Evolutionary conservation across 2,329 filamentous ascomycete species (phyloP).

Genomic region (Epichloe aotearoae): DNA sequence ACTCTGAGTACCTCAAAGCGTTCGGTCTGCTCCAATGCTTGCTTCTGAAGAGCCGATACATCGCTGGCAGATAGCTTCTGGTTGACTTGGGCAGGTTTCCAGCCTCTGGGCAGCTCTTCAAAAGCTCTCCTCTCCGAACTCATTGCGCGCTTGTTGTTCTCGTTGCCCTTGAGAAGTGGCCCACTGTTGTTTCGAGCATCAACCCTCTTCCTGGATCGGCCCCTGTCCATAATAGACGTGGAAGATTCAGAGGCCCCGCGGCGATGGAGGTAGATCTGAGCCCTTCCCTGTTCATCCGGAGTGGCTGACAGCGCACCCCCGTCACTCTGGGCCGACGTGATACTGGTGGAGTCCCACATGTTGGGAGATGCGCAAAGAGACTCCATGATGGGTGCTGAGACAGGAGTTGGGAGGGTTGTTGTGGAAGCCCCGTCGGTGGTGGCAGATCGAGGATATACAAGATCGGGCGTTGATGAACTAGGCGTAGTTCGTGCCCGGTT

Average conservation of each 20-base stretch:
- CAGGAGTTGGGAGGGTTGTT: constrained; percentile 33
- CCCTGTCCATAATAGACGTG: constrained; percentile 43
- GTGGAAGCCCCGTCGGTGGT: constrained; percentile 22
- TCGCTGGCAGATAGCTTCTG: constrained; percentile 35
- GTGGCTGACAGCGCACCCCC: constrained; percentile 4
- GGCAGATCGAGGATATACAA: constrained; percentile 31
- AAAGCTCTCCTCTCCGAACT: constrained; percentile 44
- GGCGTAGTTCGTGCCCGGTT: constrained; percentile 28
- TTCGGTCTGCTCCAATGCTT: constrained; percentile 48
- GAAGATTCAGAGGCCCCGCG: constrained; percentile 44
- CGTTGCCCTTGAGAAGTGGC: constrained; percentile 23
- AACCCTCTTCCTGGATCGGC: constrained; percentile 42
- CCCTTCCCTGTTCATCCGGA: constrained; percentile 5
- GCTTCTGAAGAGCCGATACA: constrained; percentile 38
- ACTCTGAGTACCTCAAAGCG: constrained; percentile 50
- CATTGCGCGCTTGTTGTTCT: constrained; percentile 28
- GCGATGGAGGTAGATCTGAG: constrained; percentile 25
- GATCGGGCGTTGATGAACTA: constrained; percentile 22
- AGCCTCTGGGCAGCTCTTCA: constrained; percentile 46
- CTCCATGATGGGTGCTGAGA: constrained; percentile 34
- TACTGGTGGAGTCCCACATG: constrained; percentile 25
- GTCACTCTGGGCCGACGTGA: constrained; percentile 1
- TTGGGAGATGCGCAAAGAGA: constrained; percentile 27
- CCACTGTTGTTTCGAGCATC: constrained; percentile 28
- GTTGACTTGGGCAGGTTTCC: constrained; percentile 36